These are phyloP conservation scores for Pestalotiopsis fici DNA, from an alignment of 2,329 filamentous ascomycete species.

Conservation along the genomic window DNA sequence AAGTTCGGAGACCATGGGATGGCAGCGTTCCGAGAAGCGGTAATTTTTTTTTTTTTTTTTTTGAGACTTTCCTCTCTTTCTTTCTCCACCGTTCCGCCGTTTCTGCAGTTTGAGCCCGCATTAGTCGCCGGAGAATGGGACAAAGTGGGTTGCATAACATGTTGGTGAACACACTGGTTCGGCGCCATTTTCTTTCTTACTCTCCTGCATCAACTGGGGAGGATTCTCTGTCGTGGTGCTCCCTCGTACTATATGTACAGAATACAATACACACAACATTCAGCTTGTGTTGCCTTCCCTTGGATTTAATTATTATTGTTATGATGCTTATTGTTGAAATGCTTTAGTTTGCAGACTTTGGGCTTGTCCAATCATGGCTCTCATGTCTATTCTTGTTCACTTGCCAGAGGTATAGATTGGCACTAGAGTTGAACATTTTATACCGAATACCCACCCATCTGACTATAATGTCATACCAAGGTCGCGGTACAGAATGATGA, in stretches of 20 bases:
- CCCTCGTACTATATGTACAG: too few relatives aligned
- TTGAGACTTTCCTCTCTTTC: neutral
- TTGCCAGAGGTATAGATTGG: too few relatives aligned
- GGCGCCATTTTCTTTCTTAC: neutral
- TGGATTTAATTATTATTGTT: neutral
- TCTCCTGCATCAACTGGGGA: neutral
- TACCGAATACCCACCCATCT: too few relatives aligned
- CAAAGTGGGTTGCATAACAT: neutral
- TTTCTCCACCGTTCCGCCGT: neutral
- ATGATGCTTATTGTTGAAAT: neutral
- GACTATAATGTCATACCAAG: too few relatives aligned
- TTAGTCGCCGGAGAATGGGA: neutral
- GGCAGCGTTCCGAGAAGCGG: neutral
- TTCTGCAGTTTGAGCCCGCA: neutral
- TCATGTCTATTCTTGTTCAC: too few relatives aligned
- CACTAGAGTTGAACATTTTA: too few relatives aligned
- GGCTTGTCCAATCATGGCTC: too few relatives aligned
- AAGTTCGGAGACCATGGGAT: neutral
- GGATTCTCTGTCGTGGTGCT: too few relatives aligned
- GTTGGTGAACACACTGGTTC: neutral
- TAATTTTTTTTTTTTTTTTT: neutral
- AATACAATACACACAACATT: neutral
- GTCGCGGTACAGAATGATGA: too few relatives aligned
- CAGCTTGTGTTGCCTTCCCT: neutral
- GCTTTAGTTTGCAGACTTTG: too few relatives aligned